Base-by-base conservation (phyloP, 192 early-diverging fungal species). In the Coemansia sp. region DNA sequence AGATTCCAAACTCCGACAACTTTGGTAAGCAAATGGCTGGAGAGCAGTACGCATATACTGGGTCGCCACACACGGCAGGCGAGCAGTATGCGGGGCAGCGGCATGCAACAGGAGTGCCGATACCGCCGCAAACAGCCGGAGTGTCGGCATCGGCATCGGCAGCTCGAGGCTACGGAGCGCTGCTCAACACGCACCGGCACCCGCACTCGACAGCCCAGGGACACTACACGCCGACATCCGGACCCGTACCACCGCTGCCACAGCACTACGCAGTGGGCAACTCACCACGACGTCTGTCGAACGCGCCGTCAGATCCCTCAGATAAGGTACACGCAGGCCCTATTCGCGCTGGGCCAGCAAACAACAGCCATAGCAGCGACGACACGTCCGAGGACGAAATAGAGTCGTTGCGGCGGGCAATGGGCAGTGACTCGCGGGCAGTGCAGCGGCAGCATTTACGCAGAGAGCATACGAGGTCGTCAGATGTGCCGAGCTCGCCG, bases 311-410 rank as follows among this genome's bases (percentile, higher is more conserved):
- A 9, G 74, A 77, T 45, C 60, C 27, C 16, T 68, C 74, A 2
- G 74, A 77, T 22, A 59, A 69, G 12, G 54, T 56, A 24, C 38
- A 66, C 24, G 69, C 59, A 0, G 69, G 69, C 0, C 69, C 69
- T 14, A 38, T 56, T 2, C 59, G 59, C 38, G 59, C 64, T 26
- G 55, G 64, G 12, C 51, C 57, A 27, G 52, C 58, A 12, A 64
- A 50, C 66, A 60, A 45, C 66, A n/a, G 56, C 49, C 23, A 59
- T 58, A 57, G 41, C 60, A 62, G 57, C 47, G 61, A 61, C 48
- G 71, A 69, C 11, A 69, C 71, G 26, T 79, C 76, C 1, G 76
- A 79, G 57, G 76, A 79, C 57, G 76, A 79, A 43, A 79, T 79
- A 27, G 76, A 79, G 54, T 69, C 71, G 66, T 57, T 79, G 32